Evolutionary conservation across 2,329 filamentous ascomycete genomes (phyloP), one percentile per base, ranked within the genome.

Genomic region (Cordyceps farinosa): DNA sequence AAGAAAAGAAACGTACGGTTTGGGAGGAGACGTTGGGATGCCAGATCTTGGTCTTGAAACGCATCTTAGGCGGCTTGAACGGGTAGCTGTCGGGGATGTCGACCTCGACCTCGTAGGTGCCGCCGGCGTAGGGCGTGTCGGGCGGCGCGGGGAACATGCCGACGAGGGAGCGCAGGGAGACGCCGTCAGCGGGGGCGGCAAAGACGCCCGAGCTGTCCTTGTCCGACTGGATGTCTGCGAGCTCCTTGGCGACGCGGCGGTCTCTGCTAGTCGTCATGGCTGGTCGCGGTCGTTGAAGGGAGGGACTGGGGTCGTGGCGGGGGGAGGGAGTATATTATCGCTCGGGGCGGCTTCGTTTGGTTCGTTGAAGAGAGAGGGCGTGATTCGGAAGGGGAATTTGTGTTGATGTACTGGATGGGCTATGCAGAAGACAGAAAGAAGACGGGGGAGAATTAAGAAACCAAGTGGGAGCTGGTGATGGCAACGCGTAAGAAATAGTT

Each of bases 11-110:
- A 81, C 88, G 72, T 79, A 96, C 92, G 47, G 93, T 97, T 74
- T 95, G 90, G 71, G 90, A 94, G 82, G 91, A 96, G 78, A 99
- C 87, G 73, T 99, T 99, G 40, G 95, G 95, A 75, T 99, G 95
- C 93, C 93, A 99, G 69, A 98, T 89, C 76, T 89, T 93, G 67
- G 95, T 99, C 67, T 89, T 85, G 73, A 98, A 98, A 70, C 87
- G 89, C 90, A 99, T 98, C 64, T 86, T 76, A 5, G 95, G 95
- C 4, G 94, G 91, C 69, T 92, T 90, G 80, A 99, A 99, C 0
- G 95, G 95, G 72, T 99, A 99, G 69, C 90, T 90, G 66, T 85
- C 84, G 0, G 94, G 93, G 60, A 99, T 95, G 70, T 84, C 84
- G 70, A 99, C 95, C 71, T 97, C 91, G 68, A 99, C 86, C 17